Evolutionary conservation across 495 filamentous ascomycete genomes (phyloP).

Genomic region (Sphaerosporella brunnea): DNA sequence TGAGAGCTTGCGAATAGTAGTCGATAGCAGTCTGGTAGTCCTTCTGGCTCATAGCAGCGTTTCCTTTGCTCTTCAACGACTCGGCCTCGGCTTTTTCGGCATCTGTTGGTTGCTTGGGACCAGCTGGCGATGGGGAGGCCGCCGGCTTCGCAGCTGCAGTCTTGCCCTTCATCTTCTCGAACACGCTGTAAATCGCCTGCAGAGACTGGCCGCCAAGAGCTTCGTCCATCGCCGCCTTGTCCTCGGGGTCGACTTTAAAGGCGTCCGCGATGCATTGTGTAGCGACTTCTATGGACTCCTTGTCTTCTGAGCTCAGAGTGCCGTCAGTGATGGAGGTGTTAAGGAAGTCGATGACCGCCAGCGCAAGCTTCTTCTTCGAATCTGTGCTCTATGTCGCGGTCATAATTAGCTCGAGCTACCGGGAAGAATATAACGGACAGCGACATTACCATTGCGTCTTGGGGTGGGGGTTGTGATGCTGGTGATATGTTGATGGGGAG

Average conservation of each 20-base stretch:
- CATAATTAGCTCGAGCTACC: too few relatives aligned
- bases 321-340: slow-evolving; percentile 70
- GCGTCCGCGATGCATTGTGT: slow-evolving; percentile 81
- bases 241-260: slow-evolving; percentile 77
- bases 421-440: too few relatives aligned
- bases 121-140: slow-evolving; percentile 6
- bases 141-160: slow-evolving; percentile 23
- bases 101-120: slow-evolving; percentile 30
- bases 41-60: slow-evolving; percentile 81
- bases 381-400: slow-evolving; percentile 14
- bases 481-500: too few relatives aligned
- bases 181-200: slow-evolving; percentile 77
- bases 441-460: too few relatives aligned
- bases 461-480: too few relatives aligned
- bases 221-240: slow-evolving; percentile 51
- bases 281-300: slow-evolving; percentile 81
- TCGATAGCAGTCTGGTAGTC: slow-evolving; percentile 69
- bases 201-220: slow-evolving; percentile 74
- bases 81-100: slow-evolving; percentile 60
- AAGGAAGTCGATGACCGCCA: slow-evolving; percentile 93
- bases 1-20: slow-evolving; percentile 67
- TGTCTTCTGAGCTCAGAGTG: slow-evolving; percentile 67
- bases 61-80: slow-evolving; percentile 73
- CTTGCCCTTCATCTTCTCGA: slow-evolving; percentile 79
- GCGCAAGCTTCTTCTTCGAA: slow-evolving; percentile 84